These are phyloP conservation scores for Tympanopsis confertula DNA, from an alignment of 2,329 filamentous ascomycete species.

Conservation along the genomic window DNA sequence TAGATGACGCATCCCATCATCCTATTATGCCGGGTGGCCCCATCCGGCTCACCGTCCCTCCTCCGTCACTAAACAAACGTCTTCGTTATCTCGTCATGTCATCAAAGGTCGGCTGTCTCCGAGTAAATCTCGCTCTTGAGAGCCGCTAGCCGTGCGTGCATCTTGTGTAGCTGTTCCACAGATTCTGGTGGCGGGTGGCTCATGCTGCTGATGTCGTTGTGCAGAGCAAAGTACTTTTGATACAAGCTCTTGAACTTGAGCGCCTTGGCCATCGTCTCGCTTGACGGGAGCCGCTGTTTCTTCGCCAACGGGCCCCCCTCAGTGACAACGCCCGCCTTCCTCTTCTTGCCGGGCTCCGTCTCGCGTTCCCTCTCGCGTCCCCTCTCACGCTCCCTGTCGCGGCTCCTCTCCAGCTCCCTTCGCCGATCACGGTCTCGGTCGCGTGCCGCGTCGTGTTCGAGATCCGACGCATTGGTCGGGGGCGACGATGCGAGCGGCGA, in stretches of 20 bases:
- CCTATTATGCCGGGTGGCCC: too few species aligned
- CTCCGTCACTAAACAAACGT: too few species aligned
- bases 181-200: conserved; percentile 38
- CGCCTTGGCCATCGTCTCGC: conserved; percentile 39
- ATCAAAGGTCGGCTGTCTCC: conserved; percentile 20
- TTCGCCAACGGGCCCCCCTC: conserved; percentile 11
- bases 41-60: too few species aligned
- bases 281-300: conserved; percentile 23
- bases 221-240: conserved; percentile 41
- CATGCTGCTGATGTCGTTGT: conserved; percentile 38
- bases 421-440: conserved; percentile 11
- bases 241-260: conserved; percentile 43
- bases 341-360: conserved; percentile 10
- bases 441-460: conserved; percentile 30
- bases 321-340: conserved; percentile 15
- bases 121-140: conserved; percentile 49
- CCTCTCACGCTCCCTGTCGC: conserved; percentile 7
- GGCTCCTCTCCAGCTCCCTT: conserved; percentile 9
- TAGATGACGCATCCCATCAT: too few species aligned
- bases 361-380: conserved; percentile 7
- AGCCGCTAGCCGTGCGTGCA: conserved; percentile 38
- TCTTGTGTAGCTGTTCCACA: conserved; percentile 35
- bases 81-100: conserved; percentile 5
- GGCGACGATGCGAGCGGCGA: conserved; percentile 55
- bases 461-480: conserved; percentile 52